Evolutionary conservation across 352 stramenopile genomes (phyloP).

Genomic region (Phytophthora fragariaefolia): DNA sequence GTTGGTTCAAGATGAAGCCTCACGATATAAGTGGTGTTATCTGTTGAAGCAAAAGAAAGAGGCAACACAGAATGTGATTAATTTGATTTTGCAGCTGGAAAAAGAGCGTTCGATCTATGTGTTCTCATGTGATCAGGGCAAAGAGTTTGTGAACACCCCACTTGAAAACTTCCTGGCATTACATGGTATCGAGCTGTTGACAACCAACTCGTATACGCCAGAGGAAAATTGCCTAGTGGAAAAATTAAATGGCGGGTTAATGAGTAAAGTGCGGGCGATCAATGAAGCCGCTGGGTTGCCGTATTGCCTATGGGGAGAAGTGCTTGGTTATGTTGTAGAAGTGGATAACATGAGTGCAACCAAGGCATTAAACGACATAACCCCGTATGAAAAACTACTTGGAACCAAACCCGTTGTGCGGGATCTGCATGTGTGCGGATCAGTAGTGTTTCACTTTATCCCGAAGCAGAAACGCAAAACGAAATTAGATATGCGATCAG

Average conservation of each 20-base stretch:
- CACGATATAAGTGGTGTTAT: conserved; percentile 16
- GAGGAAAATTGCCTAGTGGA: not conserved
- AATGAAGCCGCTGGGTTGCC: not conserved
- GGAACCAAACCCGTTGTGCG: not conserved
- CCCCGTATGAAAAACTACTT: conserved; percentile 7
- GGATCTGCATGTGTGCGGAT: conserved; percentile 9
- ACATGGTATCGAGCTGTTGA: not conserved
- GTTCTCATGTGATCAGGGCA: conserved; percentile 10
- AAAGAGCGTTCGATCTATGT: not conserved
- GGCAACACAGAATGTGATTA: conserved; percentile 6
- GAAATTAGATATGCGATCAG: conserved; percentile 7
- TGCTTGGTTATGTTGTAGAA: conserved; percentile 12
- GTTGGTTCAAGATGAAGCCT: conserved; percentile 15
- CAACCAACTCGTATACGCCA: not conserved
- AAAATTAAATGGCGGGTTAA: no score
- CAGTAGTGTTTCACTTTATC: conserved; percentile 6
- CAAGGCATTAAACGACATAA: conserved; percentile 3
- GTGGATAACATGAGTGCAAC: conserved; percentile 12
- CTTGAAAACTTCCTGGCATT: not conserved
- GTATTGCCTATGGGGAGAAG: not conserved
- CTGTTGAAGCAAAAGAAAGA: conserved; percentile 7
- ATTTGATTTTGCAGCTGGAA: not conserved
- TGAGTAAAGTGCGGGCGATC: no score
- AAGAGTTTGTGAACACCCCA: not conserved
- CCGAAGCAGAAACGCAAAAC: not conserved